Base-by-base conservation (phyloP, 805 yeast species). In the Grigorovia transvaalensis region DNA sequence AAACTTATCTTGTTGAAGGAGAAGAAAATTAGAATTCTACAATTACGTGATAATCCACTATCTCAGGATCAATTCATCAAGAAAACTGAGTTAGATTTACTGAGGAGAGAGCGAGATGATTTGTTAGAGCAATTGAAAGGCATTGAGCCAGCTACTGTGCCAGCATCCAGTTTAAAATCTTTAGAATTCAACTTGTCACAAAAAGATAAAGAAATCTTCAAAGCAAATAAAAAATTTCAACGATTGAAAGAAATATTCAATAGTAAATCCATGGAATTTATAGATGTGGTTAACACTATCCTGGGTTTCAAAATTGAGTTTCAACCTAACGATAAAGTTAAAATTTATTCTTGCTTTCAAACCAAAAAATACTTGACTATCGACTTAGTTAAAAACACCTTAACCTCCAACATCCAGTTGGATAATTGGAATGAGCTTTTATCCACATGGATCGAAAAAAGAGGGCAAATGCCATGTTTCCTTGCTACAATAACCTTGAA, bases 271-370 rank as follows among this genome's bases (percentile, higher is more conserved):
- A 67, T 74, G 35, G 90, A 86, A 60, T 82, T 86, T 49, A 71
- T 88, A 41, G 80, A 82, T 35, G 78, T 84, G 1, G 80, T 88
- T 0, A 78, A 81, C 51, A 73, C 82, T 4, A 73, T 84, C 30
- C 73, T 89, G 49, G 96, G 96, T 0, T 88, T 79, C 65, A 76
- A 78, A 47, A 69, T 88, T 23, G 95, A 86, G 61, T 82, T 87
- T 56, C 66, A 81, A 62, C 71, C 74, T 57, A 71, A 80, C 70
- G 66, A 77, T 63, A 70, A 79, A 71, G 71, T 84, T 59, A 72
- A 84, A 67, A 69, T 82, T 59, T 67, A 74, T 58, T 65, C 82
- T 60, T 70, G 77, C 68, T 74, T 72, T 62, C 59, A 67, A 27
- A 64, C 73, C 4, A 65, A 65, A 2, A 70, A 68, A 29, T 74